Conservation (phyloP, 164 flowering plant genomes). For the Buxus sempervirens region DNA sequence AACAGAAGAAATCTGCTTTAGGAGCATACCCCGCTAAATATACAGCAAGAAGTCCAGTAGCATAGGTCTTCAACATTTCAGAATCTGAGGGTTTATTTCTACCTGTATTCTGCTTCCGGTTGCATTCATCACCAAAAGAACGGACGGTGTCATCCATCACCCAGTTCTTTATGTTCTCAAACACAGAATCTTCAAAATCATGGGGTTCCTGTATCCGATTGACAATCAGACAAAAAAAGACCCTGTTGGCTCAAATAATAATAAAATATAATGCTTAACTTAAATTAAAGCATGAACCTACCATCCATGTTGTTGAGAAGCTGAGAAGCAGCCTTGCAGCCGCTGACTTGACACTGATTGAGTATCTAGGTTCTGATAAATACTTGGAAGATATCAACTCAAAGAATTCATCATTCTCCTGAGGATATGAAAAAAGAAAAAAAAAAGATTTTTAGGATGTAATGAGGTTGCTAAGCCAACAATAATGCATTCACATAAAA, state of each 20-base stretch:
- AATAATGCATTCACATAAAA: neutral
- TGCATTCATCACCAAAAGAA: slow-evolving; percentile 38
- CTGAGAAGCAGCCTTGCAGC: slow-evolving; percentile 76
- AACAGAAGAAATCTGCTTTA: neutral
- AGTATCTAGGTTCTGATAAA: slow-evolving; percentile 62
- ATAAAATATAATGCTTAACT: neutral
- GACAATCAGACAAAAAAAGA: neutral
- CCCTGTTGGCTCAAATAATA: neutral
- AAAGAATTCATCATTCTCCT: slow-evolving; percentile 97
- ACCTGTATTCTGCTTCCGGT: slow-evolving; percentile 36
- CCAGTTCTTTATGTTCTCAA: slow-evolving; percentile 79
- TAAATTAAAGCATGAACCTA: slow-evolving; percentile 24
- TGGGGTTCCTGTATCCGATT: slow-evolving; percentile 74
- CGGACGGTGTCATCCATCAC: slow-evolving; percentile 61
- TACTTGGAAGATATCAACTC: slow-evolving; percentile 77
- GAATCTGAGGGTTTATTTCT: slow-evolving; percentile 52
- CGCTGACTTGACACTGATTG: slow-evolving; percentile 68
- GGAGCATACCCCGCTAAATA: slow-evolving; percentile 68
- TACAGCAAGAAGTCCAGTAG: slow-evolving; percentile 89
- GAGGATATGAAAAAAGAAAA: slow-evolving; percentile 18
- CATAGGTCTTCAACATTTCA: slow-evolving; percentile 83
- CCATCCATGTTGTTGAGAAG: slow-evolving; percentile 80
- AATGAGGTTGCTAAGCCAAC: neutral
- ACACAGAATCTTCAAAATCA: slow-evolving; percentile 72
- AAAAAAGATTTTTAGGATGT: neutral